phyloP scores from a whole-genome alignment of 176 grass and related monocot genomes.

The Avena insularis region DNA sequence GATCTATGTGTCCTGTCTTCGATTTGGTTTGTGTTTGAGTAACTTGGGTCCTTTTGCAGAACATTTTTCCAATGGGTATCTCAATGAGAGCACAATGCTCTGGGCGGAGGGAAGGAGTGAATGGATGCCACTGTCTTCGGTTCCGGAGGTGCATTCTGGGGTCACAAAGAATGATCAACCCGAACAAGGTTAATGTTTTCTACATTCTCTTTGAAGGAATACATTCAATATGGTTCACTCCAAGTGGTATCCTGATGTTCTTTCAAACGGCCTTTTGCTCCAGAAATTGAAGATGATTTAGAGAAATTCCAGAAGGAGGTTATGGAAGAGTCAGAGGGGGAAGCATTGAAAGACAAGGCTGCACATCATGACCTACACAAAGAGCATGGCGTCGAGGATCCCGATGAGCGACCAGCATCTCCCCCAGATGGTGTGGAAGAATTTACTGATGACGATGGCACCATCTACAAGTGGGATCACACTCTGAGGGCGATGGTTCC shows the following conservation, averaged over 20 bases:
- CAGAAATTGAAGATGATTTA: conserved; percentile 72
- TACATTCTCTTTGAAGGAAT: conserved; percentile 11
- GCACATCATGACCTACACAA: conserved; percentile 6
- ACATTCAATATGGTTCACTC: conserved; percentile 4
- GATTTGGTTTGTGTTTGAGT: neutral
- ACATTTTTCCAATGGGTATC: conserved; percentile 76
- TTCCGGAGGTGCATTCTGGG: conserved; percentile 59
- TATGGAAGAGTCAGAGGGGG: conserved; percentile 56
- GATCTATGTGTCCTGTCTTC: neutral
- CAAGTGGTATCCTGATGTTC: conserved; percentile 19
- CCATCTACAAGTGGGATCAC: conserved; percentile 91
- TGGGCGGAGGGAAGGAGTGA: conserved; percentile 86
- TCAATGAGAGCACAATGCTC: conserved; percentile 67
- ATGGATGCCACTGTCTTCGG: conserved; percentile 70
- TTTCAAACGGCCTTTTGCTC: conserved; percentile 28
- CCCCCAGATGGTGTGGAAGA: conserved; percentile 92
- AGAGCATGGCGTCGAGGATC: conserved; percentile 26
- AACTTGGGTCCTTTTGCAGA: conserved; percentile 51
- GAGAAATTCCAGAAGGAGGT: conserved; percentile 87
- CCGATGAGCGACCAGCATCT: conserved; percentile 70
- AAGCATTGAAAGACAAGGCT: conserved; percentile 55
- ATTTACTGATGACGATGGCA: conserved; percentile 97
- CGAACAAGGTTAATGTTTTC: conserved; percentile 47
- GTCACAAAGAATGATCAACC: conserved; percentile 44
- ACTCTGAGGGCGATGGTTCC: conserved; percentile 87